phyloP scores from a whole-genome alignment of 257 asterid species.

The Dorcoceras hygrometricum region DNA sequence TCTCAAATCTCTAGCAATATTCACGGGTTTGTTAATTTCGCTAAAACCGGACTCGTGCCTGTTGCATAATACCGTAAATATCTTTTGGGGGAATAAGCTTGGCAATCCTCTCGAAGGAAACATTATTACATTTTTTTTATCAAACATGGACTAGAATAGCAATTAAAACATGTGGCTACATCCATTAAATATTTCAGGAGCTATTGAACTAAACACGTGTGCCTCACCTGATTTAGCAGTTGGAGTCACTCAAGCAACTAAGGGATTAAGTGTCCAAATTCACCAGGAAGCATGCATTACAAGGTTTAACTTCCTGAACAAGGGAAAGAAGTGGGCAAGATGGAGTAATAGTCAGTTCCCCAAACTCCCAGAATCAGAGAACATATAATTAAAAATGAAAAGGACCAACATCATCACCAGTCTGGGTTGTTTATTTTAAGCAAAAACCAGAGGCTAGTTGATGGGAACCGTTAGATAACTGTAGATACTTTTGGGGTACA shows the following conservation, averaged over 20 bases:
- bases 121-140: conserved; percentile 11
- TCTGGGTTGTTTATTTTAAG: conserved; percentile 10
- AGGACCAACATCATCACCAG: conserved; percentile 23
- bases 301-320: conserved; percentile 52
- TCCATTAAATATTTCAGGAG: conserved; percentile 20
- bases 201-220: conserved; percentile 29
- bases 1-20: conserved; percentile 10
- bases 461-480: neutral
- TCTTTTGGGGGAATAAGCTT: conserved; percentile 7
- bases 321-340: conserved; percentile 41
- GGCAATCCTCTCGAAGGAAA: conserved; percentile 19
- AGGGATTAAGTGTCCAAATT: conserved; percentile 65
- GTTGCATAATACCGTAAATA: conserved; percentile 7
- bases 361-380: conserved; percentile 30
- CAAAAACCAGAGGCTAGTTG: conserved; percentile 6
- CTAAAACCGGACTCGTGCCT: neutral
- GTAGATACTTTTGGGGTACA: neutral
- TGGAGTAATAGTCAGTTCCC: conserved; percentile 41
- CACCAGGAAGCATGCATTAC: conserved; percentile 46
- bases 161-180: conserved; percentile 11
- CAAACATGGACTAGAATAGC: conserved; percentile 12
- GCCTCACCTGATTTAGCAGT: conserved; percentile 64
- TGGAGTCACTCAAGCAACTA: conserved; percentile 66
- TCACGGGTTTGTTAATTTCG: conserved; percentile 4
- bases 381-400: conserved; percentile 24